Evolutionary conservation across 2,329 filamentous ascomycete species (phyloP), one percentile per base, ranked within the genome.

Genomic region (Xylariaceae sp.): DNA sequence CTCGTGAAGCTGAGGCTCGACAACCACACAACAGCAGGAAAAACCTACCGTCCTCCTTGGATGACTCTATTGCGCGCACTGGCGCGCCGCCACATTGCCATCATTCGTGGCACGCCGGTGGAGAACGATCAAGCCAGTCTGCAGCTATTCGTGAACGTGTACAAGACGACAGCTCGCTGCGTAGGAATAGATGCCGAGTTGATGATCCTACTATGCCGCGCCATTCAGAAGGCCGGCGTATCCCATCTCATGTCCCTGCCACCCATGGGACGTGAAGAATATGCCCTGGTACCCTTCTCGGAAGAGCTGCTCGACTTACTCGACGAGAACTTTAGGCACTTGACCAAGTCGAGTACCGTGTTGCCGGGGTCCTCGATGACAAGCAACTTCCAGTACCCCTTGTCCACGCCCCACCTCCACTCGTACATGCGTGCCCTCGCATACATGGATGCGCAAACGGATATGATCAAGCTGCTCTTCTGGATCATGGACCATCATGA

Each of bases 361-460:
- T 11, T 11, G 13, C 11, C 56, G 44, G 47, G 39, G 1, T 56
- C 55, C 7, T 45, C 47, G 11, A 48, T 53, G 49, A 30, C 53
- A n/a, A 2, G 59, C 5, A 39, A 62, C 6, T 70, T 81, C 1
- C 72, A 79, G 6, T 72, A 76, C 44, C 70, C 75, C 10, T 74
- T 86, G 9, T 71, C 71, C 8, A 78, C 80, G 5, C 72, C 73
- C 17, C 72, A 79, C 44, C 68, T 84, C 1, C 83, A 88, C 65
- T 75, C 77, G 1, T 88, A 89, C 68, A 79, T 91, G 70, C 79
- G 85, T 51, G 79, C 83, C 1, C 74, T 91, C 18, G 87, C 82
- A 0, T 79, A 81, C 55, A 71, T 85, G n/a, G 80, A 80, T 42
- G 84, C 90, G 64, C 77, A 78, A 53, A 74, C 80, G 1, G 83